Conservation (phyloP, 768 basidiomycete genomes). For the Tremella yokohamensis region DNA sequence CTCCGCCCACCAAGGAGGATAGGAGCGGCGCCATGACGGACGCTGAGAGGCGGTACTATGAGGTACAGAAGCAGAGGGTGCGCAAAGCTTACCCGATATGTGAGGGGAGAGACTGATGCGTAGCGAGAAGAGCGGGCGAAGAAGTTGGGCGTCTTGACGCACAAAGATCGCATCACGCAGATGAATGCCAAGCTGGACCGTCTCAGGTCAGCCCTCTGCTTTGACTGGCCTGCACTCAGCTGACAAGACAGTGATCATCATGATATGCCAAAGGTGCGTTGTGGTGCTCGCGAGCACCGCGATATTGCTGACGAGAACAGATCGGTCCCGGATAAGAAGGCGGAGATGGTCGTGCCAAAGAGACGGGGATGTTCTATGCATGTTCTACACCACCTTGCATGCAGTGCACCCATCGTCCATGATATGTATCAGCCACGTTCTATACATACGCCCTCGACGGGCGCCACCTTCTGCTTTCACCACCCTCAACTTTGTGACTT, state of each 20-base stretch:
- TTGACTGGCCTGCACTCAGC: conserved; percentile 6
- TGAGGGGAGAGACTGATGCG: conserved; percentile 3
- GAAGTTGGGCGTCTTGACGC: conserved; percentile 41
- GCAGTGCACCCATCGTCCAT: too few species aligned
- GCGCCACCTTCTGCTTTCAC: too few species aligned
- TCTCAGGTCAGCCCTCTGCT: conserved; percentile 33
- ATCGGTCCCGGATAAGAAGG: conserved; percentile 7
- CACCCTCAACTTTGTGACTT: too few species aligned
- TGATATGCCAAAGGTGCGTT: conserved; percentile 49
- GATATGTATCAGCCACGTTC: too few species aligned
- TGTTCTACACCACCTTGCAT: neutral
- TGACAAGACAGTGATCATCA: conserved; percentile 44
- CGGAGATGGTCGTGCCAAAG: neutral
- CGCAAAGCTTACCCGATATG: conserved; percentile 11
- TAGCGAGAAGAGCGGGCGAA: conserved; percentile 44
- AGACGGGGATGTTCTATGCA: neutral
- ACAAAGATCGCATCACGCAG: conserved; percentile 48
- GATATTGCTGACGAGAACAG: neutral
- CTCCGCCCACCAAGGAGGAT: neutral
- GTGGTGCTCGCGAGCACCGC: neutral
- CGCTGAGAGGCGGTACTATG: conserved; percentile 48
- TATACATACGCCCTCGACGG: too few species aligned
- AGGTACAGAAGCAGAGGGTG: conserved; percentile 46
- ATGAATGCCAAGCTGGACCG: conserved; percentile 47
- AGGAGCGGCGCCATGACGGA: conserved; percentile 40